A percentile compares a stretch with the other conserved stretches of the same genome.
phyloP scores from a whole-genome alignment of 2,329 filamentous ascomycete species.

The Emericellopsis atlantica region DNA sequence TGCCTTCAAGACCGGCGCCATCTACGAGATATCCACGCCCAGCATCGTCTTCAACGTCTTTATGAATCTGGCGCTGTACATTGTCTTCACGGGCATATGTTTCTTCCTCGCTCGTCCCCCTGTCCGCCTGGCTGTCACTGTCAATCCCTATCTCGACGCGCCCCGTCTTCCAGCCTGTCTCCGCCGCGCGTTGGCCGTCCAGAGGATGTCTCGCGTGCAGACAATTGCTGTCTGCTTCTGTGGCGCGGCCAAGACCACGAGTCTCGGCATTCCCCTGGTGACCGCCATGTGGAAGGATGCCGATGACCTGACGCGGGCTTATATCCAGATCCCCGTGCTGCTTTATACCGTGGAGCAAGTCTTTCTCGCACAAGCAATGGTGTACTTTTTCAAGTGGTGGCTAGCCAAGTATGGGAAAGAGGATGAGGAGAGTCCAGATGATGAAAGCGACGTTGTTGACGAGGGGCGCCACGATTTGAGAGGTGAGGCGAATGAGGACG shows the following conservation, averaged over 20 bases:
- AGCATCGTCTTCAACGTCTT: constrained; percentile 57
- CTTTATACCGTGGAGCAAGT: constrained; percentile 48
- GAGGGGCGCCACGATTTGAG: too few relatives aligned
- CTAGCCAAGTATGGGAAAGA: too few relatives aligned
- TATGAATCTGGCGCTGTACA: constrained; percentile 51
- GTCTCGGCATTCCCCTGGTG: constrained; percentile 54
- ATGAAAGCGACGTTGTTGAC: too few relatives aligned
- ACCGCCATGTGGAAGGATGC: constrained; percentile 54
- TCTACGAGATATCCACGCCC: constrained; percentile 41
- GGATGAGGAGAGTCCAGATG: too few relatives aligned
- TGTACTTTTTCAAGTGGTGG: too few relatives aligned
- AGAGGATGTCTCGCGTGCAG: constrained; percentile 45
- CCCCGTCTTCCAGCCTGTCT: constrained; percentile 13
- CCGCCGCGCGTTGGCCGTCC: constrained; percentile 25
- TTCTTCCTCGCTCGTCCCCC: constrained; percentile 36
- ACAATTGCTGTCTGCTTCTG: constrained; percentile 63
- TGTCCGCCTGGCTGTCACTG: constrained; percentile 11
- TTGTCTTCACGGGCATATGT: constrained; percentile 50
- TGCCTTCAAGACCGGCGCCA: constrained; percentile 50
- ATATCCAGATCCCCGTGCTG: constrained; percentile 51
- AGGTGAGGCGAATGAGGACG: too few relatives aligned
- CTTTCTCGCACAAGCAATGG: too few relatives aligned
- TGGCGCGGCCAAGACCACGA: constrained; percentile 60
- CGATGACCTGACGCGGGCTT: constrained; percentile 38
- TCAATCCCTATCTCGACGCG: constrained; percentile 15